These are phyloP conservation scores for Xanthoparmelia taractica DNA, from an alignment of 495 filamentous ascomycete species.

Conservation along the genomic window DNA sequence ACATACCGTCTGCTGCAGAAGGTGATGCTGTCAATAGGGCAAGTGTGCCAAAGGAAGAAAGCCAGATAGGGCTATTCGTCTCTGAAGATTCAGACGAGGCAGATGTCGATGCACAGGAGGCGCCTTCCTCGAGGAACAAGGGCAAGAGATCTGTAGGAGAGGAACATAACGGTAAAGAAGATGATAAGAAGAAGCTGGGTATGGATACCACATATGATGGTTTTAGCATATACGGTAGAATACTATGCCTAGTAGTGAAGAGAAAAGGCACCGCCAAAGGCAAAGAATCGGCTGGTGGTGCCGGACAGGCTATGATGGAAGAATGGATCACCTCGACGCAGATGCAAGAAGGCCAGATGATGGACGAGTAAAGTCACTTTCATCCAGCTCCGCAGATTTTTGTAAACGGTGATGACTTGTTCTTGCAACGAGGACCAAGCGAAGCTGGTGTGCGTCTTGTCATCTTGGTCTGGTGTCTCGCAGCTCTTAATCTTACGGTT, in stretches of 20 bases:
- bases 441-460: background rate
- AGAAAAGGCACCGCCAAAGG: conserved; percentile 45
- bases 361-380: conserved; percentile 9
- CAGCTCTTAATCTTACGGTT: background rate
- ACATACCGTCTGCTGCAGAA: conserved; percentile 34
- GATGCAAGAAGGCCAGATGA: conserved; percentile 17
- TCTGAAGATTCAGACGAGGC: conserved; percentile 15
- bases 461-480: background rate
- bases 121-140: conserved; percentile 59
- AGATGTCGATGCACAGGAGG: conserved; percentile 52
- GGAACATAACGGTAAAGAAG: conserved; percentile 37
- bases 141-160: conserved; percentile 32
- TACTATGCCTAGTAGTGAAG: conserved; percentile 85
- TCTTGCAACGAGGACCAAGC: background rate
- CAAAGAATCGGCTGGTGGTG: conserved; percentile 29
- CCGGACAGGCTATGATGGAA: conserved; percentile 78
- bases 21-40: conserved; percentile 16
- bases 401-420: background rate
- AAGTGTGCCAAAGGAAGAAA: conserved; percentile 33
- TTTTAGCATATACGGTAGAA: conserved; percentile 86
- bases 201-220: conserved; percentile 86
- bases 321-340: conserved; percentile 81
- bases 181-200: conserved; percentile 84
- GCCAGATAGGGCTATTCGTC: conserved; percentile 27
- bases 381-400: background rate